Conservation (phyloP, 305 asterid genomes). For the Plantago coronopus region DNA sequence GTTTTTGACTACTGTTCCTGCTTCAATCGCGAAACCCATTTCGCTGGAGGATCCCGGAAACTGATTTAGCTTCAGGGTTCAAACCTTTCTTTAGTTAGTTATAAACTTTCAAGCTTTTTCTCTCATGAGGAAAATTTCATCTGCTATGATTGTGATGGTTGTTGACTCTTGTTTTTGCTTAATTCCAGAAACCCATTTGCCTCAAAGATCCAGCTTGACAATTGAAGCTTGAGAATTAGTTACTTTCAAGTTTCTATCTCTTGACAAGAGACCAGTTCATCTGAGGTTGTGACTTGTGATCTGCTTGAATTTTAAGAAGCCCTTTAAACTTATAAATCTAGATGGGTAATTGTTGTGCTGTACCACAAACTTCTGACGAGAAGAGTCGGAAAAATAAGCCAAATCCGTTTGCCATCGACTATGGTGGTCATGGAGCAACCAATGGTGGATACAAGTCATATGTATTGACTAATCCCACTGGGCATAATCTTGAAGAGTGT, state of each 20-base stretch:
- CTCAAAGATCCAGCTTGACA: slow-evolving; percentile 18
- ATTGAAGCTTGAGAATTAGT: slow-evolving; percentile 19
- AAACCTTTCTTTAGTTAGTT: slow-evolving; percentile 13
- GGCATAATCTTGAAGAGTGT: slow-evolving; percentile 38
- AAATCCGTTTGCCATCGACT: slow-evolving; percentile 33
- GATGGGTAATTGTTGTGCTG: slow-evolving; percentile 64
- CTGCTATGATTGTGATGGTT: slow-evolving; percentile 21
- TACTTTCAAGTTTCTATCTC: slow-evolving; percentile 5
- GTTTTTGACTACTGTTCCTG: slow-evolving; percentile 19
- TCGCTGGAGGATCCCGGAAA: slow-evolving; percentile 20
- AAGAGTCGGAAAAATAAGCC: slow-evolving; percentile 29
- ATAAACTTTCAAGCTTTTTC: neutral
- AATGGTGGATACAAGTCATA: slow-evolving; percentile 35
- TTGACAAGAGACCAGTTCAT: neutral
- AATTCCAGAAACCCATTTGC: slow-evolving; percentile 27
- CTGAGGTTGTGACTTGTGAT: slow-evolving; percentile 9
- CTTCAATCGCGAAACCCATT: slow-evolving; percentile 25
- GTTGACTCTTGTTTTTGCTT: slow-evolving; percentile 19
- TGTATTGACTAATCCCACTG: slow-evolving; percentile 48
- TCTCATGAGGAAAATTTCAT: neutral
- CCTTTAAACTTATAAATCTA: neutral
- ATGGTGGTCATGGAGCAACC: slow-evolving; percentile 24
- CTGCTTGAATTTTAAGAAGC: neutral
- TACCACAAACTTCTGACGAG: slow-evolving; percentile 39
- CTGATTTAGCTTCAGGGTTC: slow-evolving; percentile 16